Conservation (phyloP, 495 filamentous ascomycete species). For the Tuber magnatum region DNA sequence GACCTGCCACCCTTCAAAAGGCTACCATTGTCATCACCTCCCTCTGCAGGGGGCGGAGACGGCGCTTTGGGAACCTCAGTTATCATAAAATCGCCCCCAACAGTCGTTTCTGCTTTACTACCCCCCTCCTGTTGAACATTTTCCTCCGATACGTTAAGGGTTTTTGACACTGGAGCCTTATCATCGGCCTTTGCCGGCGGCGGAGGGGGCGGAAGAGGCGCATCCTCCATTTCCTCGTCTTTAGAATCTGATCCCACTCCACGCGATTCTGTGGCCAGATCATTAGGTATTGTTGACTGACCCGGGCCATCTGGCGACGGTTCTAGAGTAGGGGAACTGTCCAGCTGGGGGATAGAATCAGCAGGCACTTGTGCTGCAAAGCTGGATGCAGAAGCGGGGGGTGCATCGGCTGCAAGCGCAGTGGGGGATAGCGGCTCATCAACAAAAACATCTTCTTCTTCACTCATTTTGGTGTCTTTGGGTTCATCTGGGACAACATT, state of each 20-base stretch:
- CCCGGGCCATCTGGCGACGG: slow-evolving; percentile 16
- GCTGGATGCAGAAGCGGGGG: slow-evolving; percentile 12
- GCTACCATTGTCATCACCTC: slow-evolving; percentile 30
- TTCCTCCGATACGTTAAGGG: not conserved
- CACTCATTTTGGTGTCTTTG: slow-evolving; percentile 27
- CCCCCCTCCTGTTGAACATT: slow-evolving; percentile 9
- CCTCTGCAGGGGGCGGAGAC: slow-evolving; percentile 29
- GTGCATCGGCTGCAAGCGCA: slow-evolving; percentile 17
- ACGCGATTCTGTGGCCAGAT: not conserved
- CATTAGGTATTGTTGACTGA: not conserved
- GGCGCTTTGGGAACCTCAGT: slow-evolving; percentile 36
- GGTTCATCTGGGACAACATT: slow-evolving; percentile 16
- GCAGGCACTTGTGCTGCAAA: slow-evolving; percentile 7
- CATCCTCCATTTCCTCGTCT: slow-evolving; percentile 12
- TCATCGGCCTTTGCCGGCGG: not conserved
- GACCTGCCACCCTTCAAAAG: slow-evolving; percentile 35
- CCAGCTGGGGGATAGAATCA: slow-evolving; percentile 28
- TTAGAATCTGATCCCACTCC: not conserved
- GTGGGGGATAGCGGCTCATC: slow-evolving; percentile 52
- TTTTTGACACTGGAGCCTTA: slow-evolving; percentile 17
- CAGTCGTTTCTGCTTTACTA: not conserved
- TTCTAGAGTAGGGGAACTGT: slow-evolving; percentile 1
- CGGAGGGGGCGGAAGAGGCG: slow-evolving; percentile 16
- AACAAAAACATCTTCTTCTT: slow-evolving; percentile 61
- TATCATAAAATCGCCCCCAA: slow-evolving; percentile 15